These are phyloP conservation scores for Coffea eugenioides DNA, from an alignment of 257 asterid species.

Conservation along the genomic window DNA sequence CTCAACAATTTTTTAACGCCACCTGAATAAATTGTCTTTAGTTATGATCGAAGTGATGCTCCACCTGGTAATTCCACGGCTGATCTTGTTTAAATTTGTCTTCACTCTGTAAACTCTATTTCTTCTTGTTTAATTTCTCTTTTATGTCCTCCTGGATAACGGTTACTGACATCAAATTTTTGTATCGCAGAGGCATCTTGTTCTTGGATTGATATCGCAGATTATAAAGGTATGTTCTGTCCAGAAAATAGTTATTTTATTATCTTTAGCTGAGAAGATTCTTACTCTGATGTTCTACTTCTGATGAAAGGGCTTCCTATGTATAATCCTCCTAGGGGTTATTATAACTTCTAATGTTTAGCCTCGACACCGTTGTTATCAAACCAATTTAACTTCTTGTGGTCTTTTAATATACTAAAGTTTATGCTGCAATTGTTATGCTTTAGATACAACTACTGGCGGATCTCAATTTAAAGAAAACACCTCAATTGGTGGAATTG, in stretches of 20 bases:
- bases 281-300: neutral
- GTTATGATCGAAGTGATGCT: conserved; percentile 3
- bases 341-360: conserved; percentile 1
- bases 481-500: conserved; percentile 89
- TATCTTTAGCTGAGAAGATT: conserved; percentile 1
- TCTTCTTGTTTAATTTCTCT: neutral
- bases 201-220: conserved; percentile 95
- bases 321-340: neutral
- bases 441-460: conserved; percentile 90
- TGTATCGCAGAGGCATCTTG: conserved; percentile 85
- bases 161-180: conserved; percentile 16
- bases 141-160: neutral
- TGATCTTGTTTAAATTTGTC: neutral
- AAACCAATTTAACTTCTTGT: neutral
- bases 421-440: conserved; percentile 17
- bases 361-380: neutral
- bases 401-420: neutral
- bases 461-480: conserved; percentile 87
- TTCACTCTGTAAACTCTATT: neutral
- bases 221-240: conserved; percentile 76
- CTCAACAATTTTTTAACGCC: neutral
- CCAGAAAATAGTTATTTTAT: neutral
- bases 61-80: neutral
- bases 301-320: neutral
- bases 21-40: neutral